These are phyloP conservation scores for Agarophyton chilense DNA, from an alignment of 23 red algal genomes.

Conservation along the genomic window DNA sequence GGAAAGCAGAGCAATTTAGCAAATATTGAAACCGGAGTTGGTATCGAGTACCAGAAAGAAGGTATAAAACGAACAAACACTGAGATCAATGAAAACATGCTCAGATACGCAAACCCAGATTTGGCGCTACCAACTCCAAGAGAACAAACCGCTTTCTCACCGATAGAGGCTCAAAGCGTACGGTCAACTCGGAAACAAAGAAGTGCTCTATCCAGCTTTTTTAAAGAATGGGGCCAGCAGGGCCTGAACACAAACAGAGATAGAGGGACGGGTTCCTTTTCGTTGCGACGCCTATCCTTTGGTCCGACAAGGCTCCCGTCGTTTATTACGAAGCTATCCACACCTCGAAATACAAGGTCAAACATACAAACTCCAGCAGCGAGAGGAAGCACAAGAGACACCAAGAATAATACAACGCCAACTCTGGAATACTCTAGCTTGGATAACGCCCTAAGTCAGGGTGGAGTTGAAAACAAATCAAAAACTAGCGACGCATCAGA, in stretches of 20 bases:
- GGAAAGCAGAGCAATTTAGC: conserved; percentile 14
- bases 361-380: neutral
- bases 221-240: neutral
- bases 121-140: conserved; percentile 31
- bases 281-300: neutral
- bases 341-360: neutral
- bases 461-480: neutral
- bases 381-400: neutral
- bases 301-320: neutral
- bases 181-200: neutral
- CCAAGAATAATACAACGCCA: neutral
- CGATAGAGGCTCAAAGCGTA: neutral
- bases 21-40: neutral
- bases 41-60: conserved; percentile 11
- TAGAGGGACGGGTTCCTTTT: neutral
- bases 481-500: neutral
- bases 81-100: conserved; percentile 8
- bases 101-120: conserved; percentile 8
- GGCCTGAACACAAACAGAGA: neutral
- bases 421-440: neutral
- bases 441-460: neutral
- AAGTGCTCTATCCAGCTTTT: neutral
- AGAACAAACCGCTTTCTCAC: neutral
- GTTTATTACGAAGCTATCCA: conserved; percentile 10
- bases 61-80: conserved; percentile 44